Base-by-base conservation (phyloP, 768 basidiomycete species). In the Pulveroboletus ravenelii region DNA sequence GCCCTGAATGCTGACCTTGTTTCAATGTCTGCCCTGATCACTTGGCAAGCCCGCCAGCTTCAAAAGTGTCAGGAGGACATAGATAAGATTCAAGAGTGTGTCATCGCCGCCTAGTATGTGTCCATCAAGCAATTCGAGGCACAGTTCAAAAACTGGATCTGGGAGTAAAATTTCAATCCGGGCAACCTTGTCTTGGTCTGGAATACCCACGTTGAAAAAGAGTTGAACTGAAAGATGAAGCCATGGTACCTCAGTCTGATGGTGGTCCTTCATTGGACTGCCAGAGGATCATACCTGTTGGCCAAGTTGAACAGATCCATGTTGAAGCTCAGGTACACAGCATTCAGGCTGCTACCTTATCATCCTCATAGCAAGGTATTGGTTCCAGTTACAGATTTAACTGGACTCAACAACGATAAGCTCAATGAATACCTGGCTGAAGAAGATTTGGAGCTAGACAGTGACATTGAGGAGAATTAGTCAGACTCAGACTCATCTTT, bases 61-160 rank as follows among this genome's bases (percentile, higher is more conserved):
- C 42, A 53, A 13, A 53, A 53, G 36, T 2, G 3, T 9, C 40
- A 25, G 4, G n/a, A 39, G 0, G 37, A 50, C 1, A 12, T 50
- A 0, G 8, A 31, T 0, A 1, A 15, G 0, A 50, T 50, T 2
- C 3, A n/a, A 0, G 0, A 31, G 0, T 1, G 6, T 5, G 17
- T 38, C 1, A 17, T 38, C 5, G 6, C 6, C 2, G 5, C 17
- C 0, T 3, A 2, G 3, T 38, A 10, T 3, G 0, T 1, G 1
- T 38, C 17, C 0, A 10, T 38, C 10, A 18, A 6, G 3, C 37
- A 38, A 0, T 38, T 38, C 5, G 3, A 38, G 10, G 37, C 4
- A 0, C 10, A 6, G 0, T 38, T 38, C 10, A 18, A 38, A 2
- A 38, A 38, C 6, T 4, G 6, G 3, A 38, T 38, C 10, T 0